Percentiles rank a stretch among this genome's conserved stretches.
These are phyloP conservation scores for Macrophomina pseudophaseolina DNA, from an alignment of 2,329 filamentous ascomycete genomes.

Conservation along the genomic window DNA sequence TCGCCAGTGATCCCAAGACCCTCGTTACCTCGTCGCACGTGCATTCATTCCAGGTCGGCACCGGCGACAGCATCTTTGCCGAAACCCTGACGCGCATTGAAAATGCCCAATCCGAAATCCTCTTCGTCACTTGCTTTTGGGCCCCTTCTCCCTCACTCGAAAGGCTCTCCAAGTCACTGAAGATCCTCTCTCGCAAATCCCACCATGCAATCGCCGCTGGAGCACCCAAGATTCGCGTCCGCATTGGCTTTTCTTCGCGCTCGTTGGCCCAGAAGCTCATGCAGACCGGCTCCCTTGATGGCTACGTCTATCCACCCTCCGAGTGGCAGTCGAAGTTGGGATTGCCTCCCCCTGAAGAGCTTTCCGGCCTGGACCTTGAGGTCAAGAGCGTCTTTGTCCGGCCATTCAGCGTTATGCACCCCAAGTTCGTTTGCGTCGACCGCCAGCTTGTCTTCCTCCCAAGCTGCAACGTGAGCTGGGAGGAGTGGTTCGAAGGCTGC, in stretches of 20 bases:
- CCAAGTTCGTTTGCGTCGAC: constrained; percentile 81
- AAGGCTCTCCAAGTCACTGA: constrained; percentile 63
- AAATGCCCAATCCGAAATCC: constrained; percentile 66
- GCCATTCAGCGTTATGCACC: constrained; percentile 86
- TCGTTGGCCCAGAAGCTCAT: constrained; percentile 76
- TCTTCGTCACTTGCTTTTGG: constrained; percentile 86
- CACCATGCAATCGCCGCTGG: constrained; percentile 39
- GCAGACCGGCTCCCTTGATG: constrained; percentile 67
- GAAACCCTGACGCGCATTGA: constrained; percentile 66
- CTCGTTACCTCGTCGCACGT: constrained; percentile 43
- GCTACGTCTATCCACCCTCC: constrained; percentile 64
- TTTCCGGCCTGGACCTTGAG: constrained; percentile 67
- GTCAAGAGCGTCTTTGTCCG: constrained; percentile 81
- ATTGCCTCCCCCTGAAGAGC: constrained; percentile 61
- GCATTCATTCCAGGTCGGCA: constrained; percentile 49
- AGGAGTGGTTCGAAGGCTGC: constrained; percentile 83
- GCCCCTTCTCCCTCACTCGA: constrained; percentile 67
- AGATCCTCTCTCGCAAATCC: constrained; percentile 61
- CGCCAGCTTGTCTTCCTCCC: constrained; percentile 70
- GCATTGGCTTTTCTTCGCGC: constrained; percentile 77
- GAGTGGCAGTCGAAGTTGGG: constrained; percentile 68
- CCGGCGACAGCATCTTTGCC: constrained; percentile 50
- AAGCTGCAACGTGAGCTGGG: constrained; percentile 86
- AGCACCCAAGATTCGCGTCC: constrained; percentile 60
- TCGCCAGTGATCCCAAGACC: constrained; percentile 39